These are phyloP conservation scores for Nemania abortiva DNA, from an alignment of 2,329 filamentous ascomycete genomes.

Conservation along the genomic window DNA sequence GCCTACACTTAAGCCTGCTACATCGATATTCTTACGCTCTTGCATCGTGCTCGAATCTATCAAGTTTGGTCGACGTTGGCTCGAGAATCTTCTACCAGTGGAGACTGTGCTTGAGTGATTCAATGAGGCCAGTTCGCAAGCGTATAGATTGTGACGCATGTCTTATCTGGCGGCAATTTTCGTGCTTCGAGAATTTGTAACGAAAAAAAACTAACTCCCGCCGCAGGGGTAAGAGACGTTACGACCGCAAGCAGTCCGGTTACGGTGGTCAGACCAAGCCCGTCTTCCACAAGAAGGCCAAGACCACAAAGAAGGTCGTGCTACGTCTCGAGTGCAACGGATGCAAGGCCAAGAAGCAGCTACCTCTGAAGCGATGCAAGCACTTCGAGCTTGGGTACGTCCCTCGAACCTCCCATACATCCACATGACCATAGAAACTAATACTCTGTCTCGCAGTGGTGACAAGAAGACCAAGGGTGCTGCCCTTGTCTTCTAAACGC, in stretches of 20 bases:
- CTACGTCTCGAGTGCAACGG: constrained; percentile 96
- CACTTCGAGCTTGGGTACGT: constrained; percentile 99
- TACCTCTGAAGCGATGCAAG: constrained; percentile 99
- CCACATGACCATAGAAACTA: constrained; percentile 25
- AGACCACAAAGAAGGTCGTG: constrained; percentile 99
- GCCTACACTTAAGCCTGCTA: background rate
- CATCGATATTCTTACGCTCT: background rate
- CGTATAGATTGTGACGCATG: background rate
- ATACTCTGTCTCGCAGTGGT: constrained; percentile 72
- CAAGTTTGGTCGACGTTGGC: background rate
- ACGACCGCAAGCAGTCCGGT: constrained; percentile 33
- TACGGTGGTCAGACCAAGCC: constrained; percentile 99
- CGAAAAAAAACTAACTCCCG: constrained; percentile 18
- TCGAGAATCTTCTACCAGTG: background rate
- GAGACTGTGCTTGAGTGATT: background rate
- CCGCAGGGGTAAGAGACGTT: constrained; percentile 39
- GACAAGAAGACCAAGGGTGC: constrained; percentile 99
- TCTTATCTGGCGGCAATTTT: background rate
- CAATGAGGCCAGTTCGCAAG: background rate
- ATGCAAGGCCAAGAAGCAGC: constrained; percentile 99
- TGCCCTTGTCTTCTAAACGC: constrained; percentile 92
- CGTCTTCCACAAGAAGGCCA: constrained; percentile 99
- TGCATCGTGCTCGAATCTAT: background rate
- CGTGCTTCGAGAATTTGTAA: background rate
- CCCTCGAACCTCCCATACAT: background rate